Evolutionary conservation across 768 basidiomycete species (phyloP).

Genomic region (Lentinula sp.): DNA sequence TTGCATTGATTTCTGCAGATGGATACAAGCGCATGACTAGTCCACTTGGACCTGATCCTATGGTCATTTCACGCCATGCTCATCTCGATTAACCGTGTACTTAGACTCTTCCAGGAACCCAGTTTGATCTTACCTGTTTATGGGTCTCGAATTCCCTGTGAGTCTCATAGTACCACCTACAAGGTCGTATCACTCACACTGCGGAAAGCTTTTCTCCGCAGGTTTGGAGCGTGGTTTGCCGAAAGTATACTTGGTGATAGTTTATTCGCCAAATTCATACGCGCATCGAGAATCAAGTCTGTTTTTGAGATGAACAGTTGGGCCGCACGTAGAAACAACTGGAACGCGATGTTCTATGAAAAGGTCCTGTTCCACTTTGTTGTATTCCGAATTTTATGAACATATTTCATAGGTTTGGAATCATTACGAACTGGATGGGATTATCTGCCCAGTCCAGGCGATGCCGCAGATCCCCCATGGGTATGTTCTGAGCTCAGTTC

Average conservation of each 20-base stretch:
- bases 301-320: slow-evolving; percentile 44
- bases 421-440: slow-evolving; percentile 60
- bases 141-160: not conserved
- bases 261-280: slow-evolving; percentile 36
- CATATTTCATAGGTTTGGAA: slow-evolving; percentile 55
- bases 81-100: not conserved
- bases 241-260: slow-evolving; percentile 32
- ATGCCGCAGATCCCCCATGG: slow-evolving; percentile 69
- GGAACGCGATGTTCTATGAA: slow-evolving; percentile 42
- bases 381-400: slow-evolving; percentile 10
- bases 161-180: not conserved
- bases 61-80: slow-evolving; percentile 12
- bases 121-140: not conserved
- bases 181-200: not conserved
- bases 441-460: slow-evolving; percentile 72
- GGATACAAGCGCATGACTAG: slow-evolving; percentile 66
- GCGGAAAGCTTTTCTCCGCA: slow-evolving; percentile 34
- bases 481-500: slow-evolving; percentile 27
- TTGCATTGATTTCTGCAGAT: slow-evolving; percentile 63
- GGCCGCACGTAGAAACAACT: slow-evolving; percentile 37
- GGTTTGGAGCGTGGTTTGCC: slow-evolving; percentile 34
- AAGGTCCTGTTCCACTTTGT: slow-evolving; percentile 29
- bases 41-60: slow-evolving; percentile 62
- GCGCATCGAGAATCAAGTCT: slow-evolving; percentile 33
- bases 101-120: not conserved